Conservation (phyloP, 176 grass and related monocot genomes). For the Neostapfia colusana region DNA sequence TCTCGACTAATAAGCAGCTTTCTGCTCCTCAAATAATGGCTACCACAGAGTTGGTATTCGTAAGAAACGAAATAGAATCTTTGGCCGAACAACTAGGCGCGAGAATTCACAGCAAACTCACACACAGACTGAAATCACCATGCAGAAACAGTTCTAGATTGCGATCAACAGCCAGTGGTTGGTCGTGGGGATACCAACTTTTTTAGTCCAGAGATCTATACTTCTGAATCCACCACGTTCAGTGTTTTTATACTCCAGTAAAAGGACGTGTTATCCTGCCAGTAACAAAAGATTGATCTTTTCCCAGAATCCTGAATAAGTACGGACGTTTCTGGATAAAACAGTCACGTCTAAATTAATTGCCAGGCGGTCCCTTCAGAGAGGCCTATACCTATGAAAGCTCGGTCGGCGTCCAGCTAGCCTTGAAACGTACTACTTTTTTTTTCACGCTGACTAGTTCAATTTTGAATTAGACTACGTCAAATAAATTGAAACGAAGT, state of each 20-base stretch:
- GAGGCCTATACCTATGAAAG: slow-evolving; percentile 11
- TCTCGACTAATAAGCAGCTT: neutral
- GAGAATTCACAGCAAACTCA: too few relatives aligned
- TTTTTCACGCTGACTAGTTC: too few relatives aligned
- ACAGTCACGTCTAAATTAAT: neutral
- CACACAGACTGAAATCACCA: too few relatives aligned
- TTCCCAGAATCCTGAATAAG: neutral
- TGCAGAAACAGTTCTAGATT: neutral
- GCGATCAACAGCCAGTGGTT: neutral
- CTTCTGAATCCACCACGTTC: neutral
- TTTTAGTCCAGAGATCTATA: neutral
- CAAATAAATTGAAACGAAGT: too few relatives aligned
- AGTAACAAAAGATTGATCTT: neutral
- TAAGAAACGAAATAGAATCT: slow-evolving; percentile 18
- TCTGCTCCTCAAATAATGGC: neutral
- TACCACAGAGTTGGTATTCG: neutral
- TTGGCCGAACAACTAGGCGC: neutral
- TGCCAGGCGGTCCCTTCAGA: neutral
- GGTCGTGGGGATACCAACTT: neutral
- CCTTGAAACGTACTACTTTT: slow-evolving; percentile 1
- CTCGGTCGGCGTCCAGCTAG: neutral
- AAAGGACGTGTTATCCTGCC: neutral
- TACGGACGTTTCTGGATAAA: neutral
- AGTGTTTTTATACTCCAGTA: neutral
- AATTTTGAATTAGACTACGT: too few relatives aligned